Conservation (phyloP, 768 basidiomycete genomes). For the Auricularia sp. region DNA sequence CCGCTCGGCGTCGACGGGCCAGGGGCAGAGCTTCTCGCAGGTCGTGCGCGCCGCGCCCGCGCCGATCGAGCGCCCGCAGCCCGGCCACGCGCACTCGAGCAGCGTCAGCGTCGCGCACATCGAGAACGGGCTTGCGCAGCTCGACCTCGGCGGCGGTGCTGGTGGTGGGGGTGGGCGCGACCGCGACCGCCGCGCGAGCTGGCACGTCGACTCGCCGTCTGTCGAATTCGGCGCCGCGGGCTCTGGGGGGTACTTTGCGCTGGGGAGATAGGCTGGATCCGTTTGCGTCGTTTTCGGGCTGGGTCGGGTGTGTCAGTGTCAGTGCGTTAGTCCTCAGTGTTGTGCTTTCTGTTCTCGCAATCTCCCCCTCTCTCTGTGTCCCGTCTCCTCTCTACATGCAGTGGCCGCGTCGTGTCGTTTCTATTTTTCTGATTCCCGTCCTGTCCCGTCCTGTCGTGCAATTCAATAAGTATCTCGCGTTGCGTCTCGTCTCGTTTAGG, state of each 20-base stretch:
- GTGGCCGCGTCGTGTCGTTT: neutral
- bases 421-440: neutral
- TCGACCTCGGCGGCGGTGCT: neutral
- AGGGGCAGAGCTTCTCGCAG: neutral
- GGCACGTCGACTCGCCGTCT: neutral
- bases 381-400: no score
- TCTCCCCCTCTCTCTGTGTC: no score
- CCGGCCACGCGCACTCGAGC: neutral
- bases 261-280: neutral
- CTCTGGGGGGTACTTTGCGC: neutral
- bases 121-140: neutral
- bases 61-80: neutral
- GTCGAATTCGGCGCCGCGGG: neutral
- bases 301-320: neutral
- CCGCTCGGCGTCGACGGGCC: neutral
- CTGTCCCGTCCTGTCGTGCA: neutral
- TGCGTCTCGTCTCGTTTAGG: neutral
- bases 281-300: neutral
- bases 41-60: neutral
- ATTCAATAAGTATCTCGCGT: neutral
- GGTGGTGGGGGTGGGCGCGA: neutral
- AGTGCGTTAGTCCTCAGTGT: neutral
- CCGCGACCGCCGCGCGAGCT: conserved; percentile 1
- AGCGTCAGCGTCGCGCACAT: neutral
- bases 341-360: neutral